Evolutionary conservation across 1,139 yeast genomes (phyloP), one percentile per base, ranked within the genome.

Genomic region (Taphrina betulina): DNA sequence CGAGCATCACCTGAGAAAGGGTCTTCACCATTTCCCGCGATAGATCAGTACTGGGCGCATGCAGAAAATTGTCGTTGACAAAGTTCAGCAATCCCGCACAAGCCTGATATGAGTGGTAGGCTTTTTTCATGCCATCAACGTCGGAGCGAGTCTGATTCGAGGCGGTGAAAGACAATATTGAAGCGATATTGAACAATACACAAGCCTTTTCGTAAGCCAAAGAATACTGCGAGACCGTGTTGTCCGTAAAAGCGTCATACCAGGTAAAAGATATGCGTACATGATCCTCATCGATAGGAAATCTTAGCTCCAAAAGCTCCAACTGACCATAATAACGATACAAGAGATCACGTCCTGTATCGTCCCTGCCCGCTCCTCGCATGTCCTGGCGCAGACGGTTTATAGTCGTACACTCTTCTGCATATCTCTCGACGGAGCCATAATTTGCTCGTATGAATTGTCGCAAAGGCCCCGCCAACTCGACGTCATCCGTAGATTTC

Each of bases 191-290:
- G 74, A 83, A 92, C 57, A 92, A 72, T 1, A 85, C 72, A 28
- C 87, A 81, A 1, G 96, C 96, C 70, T 92, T 92, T 66, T 92
- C 98, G 67, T 86, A 90, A 0, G 96, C 90, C 52, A 88, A 67
- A 1, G 86, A 80, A 63, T 76, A 77, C 65, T 83, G 88, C 0
- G 80, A 72, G 7, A 83, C 79, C 40, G 78, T 78, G 20, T 73
- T 69, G 57, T 75, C 76, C 3, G 76, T 69, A 65, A 81, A 83
- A 5, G 92, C 84, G 67, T 90, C 95, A 60, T 72, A 73, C 98
- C 98, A 92, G 0, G 80, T 77, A 69, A 90, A 90, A 52, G 79
- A 76, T 40, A 85, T 69, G 60, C 78, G 75, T 61, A 81, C 78
- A 56, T 81, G 81, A 20, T 76, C 73, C 20, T 77, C 73, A 50